Evolutionary conservation across 2,329 filamentous ascomycete species (phyloP).

Genomic region (Fusarium graminum): DNA sequence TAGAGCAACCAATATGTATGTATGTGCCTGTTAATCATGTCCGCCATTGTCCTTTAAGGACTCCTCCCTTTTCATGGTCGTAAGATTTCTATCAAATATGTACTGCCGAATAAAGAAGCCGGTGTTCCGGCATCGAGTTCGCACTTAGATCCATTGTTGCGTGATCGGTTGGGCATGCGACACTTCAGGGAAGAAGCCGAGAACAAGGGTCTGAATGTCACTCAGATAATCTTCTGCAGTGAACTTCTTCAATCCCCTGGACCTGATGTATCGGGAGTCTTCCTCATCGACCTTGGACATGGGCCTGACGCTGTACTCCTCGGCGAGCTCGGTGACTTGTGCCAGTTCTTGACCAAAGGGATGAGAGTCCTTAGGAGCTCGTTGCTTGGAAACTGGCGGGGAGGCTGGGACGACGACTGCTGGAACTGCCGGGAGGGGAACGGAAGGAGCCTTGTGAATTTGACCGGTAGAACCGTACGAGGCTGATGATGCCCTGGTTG

Average conservation of each 20-base stretch:
- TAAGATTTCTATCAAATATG: constrained; percentile 51
- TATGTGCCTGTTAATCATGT: constrained; percentile 33
- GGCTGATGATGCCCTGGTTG: constrained; percentile 64
- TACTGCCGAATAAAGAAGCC: constrained; percentile 50
- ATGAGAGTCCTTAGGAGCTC: constrained; percentile 61
- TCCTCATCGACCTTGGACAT: constrained; percentile 74
- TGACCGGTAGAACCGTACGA: constrained; percentile 56
- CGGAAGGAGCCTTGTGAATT: constrained; percentile 49
- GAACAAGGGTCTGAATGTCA: constrained; percentile 80
- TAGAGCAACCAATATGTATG: constrained; percentile 28
- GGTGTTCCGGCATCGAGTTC: constrained; percentile 25
- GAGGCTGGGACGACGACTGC: constrained; percentile 49
- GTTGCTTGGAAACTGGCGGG: constrained; percentile 55
- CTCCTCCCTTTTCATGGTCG: constrained; percentile 41
- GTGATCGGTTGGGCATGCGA: constrained; percentile 52
- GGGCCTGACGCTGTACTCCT: constrained; percentile 81
- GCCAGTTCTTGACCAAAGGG: constrained; percentile 92
- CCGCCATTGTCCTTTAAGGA: constrained; percentile 35
- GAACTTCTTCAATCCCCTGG: constrained; percentile 79
- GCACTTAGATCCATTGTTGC: constrained; percentile 64
- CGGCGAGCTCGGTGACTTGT: constrained; percentile 91
- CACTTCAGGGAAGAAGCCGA: constrained; percentile 67
- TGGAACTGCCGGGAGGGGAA: constrained; percentile 49
- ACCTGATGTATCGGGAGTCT: constrained; percentile 73
- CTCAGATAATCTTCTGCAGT: constrained; percentile 84